Evolutionary conservation across 2,329 filamentous ascomycete species (phyloP).

Genomic region (Penicillium paneum): DNA sequence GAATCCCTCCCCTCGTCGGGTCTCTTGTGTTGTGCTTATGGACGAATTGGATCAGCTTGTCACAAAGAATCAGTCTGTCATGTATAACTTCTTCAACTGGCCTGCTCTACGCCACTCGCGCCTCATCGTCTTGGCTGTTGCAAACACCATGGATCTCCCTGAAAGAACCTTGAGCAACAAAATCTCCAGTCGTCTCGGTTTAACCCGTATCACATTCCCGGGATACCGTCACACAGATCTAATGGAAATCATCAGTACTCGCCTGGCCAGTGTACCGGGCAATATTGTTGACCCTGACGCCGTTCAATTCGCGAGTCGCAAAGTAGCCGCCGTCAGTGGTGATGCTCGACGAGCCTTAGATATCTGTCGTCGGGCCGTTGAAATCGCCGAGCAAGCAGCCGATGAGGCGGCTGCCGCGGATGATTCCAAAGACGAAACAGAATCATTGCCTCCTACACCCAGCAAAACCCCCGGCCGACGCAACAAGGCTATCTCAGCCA

Average conservation of each 20-base stretch:
- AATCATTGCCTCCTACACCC: constrained; percentile 44
- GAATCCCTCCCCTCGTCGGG: constrained; percentile 81
- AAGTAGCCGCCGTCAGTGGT: constrained; percentile 93
- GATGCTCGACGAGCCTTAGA: constrained; percentile 90
- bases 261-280: constrained; percentile 80
- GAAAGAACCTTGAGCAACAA: constrained; percentile 97
- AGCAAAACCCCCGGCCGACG: constrained; percentile 41
- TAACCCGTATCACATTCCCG: constrained; percentile 94
- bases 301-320: constrained; percentile 91
- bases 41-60: constrained; percentile 97
- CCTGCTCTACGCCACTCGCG: constrained; percentile 85
- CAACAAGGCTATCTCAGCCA: constrained; percentile 19
- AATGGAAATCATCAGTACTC: constrained; percentile 95
- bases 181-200: constrained; percentile 84
- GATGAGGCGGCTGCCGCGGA: constrained; percentile 34
- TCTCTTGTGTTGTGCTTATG: constrained; percentile 96
- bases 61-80: constrained; percentile 97
- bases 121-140: constrained; percentile 92
- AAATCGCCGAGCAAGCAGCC: constrained; percentile 79
- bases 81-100: constrained; percentile 99
- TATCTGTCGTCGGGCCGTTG: constrained; percentile 91
- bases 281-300: constrained; percentile 90
- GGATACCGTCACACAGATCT: constrained; percentile 97
- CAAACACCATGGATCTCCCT: constrained; percentile 97
- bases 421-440: constrained; percentile 28